Conservation (phyloP, 2,329 filamentous ascomycete genomes). For the Fusarium compactum region DNA sequence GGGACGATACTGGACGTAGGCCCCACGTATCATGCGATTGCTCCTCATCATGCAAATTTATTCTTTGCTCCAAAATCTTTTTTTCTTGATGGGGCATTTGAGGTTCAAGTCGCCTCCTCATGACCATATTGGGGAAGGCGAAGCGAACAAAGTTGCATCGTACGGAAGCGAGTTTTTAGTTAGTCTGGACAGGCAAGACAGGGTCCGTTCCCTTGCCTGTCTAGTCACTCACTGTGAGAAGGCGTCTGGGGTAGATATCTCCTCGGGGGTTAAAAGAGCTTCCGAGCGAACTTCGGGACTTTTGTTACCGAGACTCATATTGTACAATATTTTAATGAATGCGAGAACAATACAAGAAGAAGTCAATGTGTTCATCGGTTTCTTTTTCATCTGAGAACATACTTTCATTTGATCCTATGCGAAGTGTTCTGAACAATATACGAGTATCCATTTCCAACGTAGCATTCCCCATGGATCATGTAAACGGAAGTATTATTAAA, state of each 20-base stretch:
- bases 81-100: conserved; percentile 6
- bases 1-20: conserved; percentile 80
- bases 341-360: neutral
- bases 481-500: neutral
- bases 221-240: conserved; percentile 1
- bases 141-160: conserved; percentile 13
- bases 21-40: conserved; percentile 34
- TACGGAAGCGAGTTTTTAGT: neutral
- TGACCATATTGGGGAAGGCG: conserved; percentile 18
- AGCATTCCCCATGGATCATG: neutral
- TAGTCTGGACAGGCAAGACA: neutral
- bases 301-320: neutral
- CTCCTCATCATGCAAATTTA: conserved; percentile 25
- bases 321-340: neutral
- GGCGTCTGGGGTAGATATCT: conserved; percentile 10
- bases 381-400: neutral
- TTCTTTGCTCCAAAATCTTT: conserved; percentile 10
- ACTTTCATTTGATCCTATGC: neutral
- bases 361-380: neutral
- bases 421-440: neutral
- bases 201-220: neutral
- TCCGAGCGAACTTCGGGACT: neutral
- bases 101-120: conserved; percentile 10
- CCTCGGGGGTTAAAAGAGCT: neutral
- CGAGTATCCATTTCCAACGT: neutral